A percentile compares a stretch with the other conserved stretches of the same genome.
These are phyloP conservation scores for Cladosporium sp. DNA, from an alignment of 2,329 filamentous ascomycete species.

Conservation along the genomic window DNA sequence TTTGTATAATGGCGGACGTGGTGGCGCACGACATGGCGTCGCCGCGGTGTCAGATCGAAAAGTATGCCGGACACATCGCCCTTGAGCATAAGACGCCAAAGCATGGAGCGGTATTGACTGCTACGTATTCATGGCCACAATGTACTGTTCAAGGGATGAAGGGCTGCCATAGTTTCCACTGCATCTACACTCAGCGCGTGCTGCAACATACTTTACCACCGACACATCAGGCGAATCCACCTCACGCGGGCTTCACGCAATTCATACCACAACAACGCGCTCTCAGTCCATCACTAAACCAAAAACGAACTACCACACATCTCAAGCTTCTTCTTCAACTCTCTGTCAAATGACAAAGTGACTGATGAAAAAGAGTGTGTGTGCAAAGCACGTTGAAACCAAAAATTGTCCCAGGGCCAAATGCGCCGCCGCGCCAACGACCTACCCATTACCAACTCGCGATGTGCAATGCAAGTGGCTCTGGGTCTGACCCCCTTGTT, in stretches of 20 bases:
- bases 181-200: background rate
- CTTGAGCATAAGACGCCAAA: background rate
- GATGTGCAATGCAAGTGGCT: background rate
- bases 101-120: background rate
- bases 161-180: accelerated
- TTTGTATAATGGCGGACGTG: background rate
- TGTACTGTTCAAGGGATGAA: background rate
- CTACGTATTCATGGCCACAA: background rate
- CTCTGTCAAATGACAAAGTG: background rate
- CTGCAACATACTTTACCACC: background rate
- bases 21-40: background rate
- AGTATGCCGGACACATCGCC: background rate
- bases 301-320: background rate
- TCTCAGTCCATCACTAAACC: background rate
- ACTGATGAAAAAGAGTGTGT: background rate
- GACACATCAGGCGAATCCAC: background rate
- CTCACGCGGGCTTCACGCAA: background rate
- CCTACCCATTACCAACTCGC: background rate
- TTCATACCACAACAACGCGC: background rate
- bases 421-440: background rate
- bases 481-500: background rate
- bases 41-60: too few species aligned
- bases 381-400: background rate
- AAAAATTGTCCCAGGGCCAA: background rate
- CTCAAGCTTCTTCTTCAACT: background rate